phyloP scores from a whole-genome alignment of 139 green algal genomes.

The Dunaliella primolecta region DNA sequence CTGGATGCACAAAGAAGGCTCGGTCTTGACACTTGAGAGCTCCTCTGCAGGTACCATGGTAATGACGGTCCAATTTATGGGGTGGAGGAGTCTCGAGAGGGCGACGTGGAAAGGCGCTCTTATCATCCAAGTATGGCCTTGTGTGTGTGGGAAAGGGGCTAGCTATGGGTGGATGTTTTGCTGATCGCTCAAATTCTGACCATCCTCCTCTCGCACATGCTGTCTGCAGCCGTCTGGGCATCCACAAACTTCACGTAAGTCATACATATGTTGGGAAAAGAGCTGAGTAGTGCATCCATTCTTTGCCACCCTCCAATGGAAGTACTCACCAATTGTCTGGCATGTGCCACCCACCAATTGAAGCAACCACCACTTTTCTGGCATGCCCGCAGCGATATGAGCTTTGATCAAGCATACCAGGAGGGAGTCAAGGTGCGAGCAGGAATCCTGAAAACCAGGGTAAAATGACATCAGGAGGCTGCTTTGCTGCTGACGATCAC shows the following conservation, averaged over 20 bases:
- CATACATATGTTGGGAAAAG: neutral
- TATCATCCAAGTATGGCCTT: neutral
- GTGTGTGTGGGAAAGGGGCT: neutral
- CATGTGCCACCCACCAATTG: no score
- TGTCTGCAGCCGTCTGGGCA: neutral
- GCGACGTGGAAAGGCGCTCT: neutral
- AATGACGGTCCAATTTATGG: neutral
- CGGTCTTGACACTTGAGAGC: no score
- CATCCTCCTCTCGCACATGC: neutral
- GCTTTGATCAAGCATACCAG: neutral
- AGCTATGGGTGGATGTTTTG: neutral
- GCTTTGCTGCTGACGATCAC: neutral
- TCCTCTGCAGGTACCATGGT: slow-evolving; percentile 64
- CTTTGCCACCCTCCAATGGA: no score
- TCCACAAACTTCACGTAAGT: neutral
- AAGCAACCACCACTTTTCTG: neutral
- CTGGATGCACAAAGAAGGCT: no score
- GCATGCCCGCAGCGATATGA: neutral
- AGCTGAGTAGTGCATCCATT: neutral
- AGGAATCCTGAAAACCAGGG: neutral
- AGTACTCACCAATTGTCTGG: no score
- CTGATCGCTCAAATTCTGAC: neutral
- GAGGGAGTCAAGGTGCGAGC: neutral
- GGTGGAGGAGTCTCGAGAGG: neutral
- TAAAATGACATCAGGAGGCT: neutral